Percentiles rank a stretch among this genome's conserved stretches.
phyloP scores from a whole-genome alignment of 768 basidiomycete genomes.

The Cytidiella melzeri region DNA sequence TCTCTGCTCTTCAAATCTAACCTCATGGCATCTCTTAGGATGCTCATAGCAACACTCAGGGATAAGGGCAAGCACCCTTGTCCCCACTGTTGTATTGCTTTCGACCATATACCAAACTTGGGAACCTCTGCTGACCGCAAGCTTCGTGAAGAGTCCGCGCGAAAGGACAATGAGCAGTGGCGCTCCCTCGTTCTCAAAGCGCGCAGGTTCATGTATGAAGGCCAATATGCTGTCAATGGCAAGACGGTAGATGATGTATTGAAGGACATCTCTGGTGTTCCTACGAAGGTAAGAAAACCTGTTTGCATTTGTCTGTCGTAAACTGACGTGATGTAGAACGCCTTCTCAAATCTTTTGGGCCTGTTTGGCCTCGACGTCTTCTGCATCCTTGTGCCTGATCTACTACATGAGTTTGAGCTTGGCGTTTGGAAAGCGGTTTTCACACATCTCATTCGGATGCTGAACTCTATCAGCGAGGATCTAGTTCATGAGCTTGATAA shows the following conservation, averaged over 20 bases:
- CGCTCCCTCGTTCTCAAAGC: background rate
- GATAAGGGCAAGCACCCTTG: background rate
- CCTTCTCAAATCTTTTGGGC: constrained; percentile 25
- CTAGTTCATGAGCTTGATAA: background rate
- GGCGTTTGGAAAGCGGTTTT: constrained; percentile 34
- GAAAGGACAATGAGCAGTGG: background rate
- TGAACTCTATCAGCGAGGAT: constrained; percentile 12
- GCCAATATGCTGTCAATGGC: background rate
- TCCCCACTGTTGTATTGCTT: background rate
- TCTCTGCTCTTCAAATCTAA: no score
- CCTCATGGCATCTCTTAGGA: no score
- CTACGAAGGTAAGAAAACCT: background rate
- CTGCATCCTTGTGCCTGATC: constrained; percentile 37
- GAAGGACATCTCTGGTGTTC: background rate
- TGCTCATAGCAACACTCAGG: background rate
- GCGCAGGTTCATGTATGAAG: background rate
- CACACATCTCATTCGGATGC: constrained; percentile 31
- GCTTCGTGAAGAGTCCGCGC: background rate
- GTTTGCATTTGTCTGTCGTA: background rate
- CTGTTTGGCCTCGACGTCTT: constrained; percentile 32
- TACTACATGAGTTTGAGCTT: no score
- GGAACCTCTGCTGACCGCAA: background rate
- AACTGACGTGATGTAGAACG: constrained; percentile 23
- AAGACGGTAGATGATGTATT: background rate
- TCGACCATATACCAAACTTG: background rate